Conservation (phyloP, 352 stramenopile species). For the Pythium sp. region DNA sequence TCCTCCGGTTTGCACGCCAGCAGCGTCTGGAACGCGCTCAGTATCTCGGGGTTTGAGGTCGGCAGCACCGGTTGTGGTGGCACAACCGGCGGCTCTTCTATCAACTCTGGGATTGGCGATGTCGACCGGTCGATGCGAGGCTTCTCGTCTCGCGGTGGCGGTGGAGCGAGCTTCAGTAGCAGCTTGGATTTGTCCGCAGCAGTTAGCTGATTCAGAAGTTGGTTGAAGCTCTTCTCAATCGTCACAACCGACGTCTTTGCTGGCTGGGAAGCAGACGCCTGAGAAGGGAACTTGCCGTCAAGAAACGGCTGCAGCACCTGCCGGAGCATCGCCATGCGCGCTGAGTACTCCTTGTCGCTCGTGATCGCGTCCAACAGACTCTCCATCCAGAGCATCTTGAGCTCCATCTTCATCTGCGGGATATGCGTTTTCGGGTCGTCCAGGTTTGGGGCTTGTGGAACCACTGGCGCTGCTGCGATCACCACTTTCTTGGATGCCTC, state of each 20-base stretch:
- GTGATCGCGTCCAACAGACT: conserved; percentile 36
- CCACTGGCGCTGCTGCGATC: conserved; percentile 2
- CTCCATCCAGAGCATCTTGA: conserved; percentile 68
- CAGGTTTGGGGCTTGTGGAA: conserved; percentile 17
- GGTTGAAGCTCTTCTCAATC: conserved; percentile 17
- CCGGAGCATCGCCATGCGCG: conserved; percentile 42
- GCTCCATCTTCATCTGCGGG: conserved; percentile 38
- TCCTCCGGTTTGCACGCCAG: conserved; percentile 34
- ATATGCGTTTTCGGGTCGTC: conserved; percentile 34
- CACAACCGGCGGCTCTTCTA: conserved; percentile 5
- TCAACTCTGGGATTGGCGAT: conserved; percentile 36
- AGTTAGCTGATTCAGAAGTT: conserved; percentile 26
- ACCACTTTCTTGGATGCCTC: conserved; percentile 14
- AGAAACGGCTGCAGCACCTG: conserved; percentile 50
- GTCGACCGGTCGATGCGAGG: conserved; percentile 23
- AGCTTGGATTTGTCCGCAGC: conserved; percentile 27
- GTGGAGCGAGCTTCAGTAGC: conserved; percentile 23
- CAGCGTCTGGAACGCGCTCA: conserved; percentile 36
- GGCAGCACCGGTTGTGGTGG: conserved; percentile 5
- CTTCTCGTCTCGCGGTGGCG: conserved; percentile 1
- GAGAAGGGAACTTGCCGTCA: conserved; percentile 28
- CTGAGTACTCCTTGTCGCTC: conserved; percentile 41
- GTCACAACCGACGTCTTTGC: too few species aligned
- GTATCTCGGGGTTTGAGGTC: conserved; percentile 20
- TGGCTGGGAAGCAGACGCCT: background rate